Conservation (phyloP, 1,284 basidiomycete genomes). For the Pyrrhoderma lamaoense region DNA sequence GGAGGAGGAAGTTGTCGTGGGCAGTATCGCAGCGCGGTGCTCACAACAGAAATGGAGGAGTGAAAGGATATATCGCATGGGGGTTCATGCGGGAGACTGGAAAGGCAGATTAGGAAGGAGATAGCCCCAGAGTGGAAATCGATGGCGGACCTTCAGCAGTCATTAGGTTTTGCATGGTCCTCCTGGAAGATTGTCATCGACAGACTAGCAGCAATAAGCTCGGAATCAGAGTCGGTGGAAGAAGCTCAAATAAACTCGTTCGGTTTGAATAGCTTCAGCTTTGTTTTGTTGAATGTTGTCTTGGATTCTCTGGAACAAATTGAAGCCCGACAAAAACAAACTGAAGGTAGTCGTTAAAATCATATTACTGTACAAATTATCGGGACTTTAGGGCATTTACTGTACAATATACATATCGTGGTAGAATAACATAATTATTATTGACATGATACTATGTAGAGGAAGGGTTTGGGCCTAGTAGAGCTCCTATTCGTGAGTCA, state of each 20-base stretch:
- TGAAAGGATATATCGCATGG: constrained; percentile 57
- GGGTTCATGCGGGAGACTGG: constrained; percentile 47
- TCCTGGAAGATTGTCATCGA: constrained; percentile 52
- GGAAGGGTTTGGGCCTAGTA: constrained; percentile 39
- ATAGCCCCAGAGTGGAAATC: constrained; percentile 32
- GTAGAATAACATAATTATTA: too few species aligned
- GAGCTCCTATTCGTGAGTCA: constrained; percentile 59
- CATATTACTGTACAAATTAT: too few species aligned
- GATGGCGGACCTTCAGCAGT: constrained; percentile 31
- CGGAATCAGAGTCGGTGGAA: too few species aligned
- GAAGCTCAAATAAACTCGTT: constrained; percentile 30
- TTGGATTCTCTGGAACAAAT: constrained; percentile 46
- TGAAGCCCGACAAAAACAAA: too few species aligned
- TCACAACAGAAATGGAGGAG: constrained; percentile 51
- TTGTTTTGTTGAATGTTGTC: constrained; percentile 53
- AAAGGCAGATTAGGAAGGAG: constrained; percentile 42
- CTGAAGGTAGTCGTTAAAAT: too few species aligned
- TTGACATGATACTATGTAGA: too few species aligned
- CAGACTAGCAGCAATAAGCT: constrained; percentile 21
- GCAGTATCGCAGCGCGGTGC: constrained; percentile 63
- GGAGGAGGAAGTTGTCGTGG: constrained; percentile 68
- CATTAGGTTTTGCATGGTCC: constrained; percentile 50
- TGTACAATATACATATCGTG: too few species aligned
- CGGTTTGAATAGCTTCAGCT: constrained; percentile 60
- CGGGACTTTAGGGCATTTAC: too few species aligned